phyloP scores from a whole-genome alignment of 768 basidiomycete species.

The Rubroboletus satanas region DNA sequence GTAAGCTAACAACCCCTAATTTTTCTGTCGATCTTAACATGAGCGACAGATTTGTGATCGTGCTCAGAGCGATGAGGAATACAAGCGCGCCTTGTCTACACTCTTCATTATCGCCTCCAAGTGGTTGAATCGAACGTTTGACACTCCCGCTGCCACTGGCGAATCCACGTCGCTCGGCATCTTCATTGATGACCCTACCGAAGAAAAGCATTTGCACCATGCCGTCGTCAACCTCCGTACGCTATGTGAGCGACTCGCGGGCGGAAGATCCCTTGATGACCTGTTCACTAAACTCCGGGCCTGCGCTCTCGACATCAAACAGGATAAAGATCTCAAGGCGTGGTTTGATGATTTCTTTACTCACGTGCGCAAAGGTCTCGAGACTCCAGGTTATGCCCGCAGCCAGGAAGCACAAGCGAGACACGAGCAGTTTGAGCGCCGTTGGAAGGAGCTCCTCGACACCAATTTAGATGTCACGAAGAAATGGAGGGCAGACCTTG shows the following conservation, averaged over 20 bases:
- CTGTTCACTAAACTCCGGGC: conserved; percentile 40
- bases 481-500: conserved; percentile 53
- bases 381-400: conserved; percentile 49
- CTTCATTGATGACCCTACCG: conserved; percentile 59
- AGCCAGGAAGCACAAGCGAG: conserved; percentile 42
- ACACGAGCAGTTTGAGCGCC: conserved; percentile 42
- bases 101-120: conserved; percentile 55
- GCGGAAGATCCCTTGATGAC: conserved; percentile 45
- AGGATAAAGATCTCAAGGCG: conserved; percentile 47
- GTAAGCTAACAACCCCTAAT: conserved; percentile 28
- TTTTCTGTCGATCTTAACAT: neutral
- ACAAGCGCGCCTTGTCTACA: conserved; percentile 53
- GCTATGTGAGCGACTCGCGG: conserved; percentile 53
- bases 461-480: conserved; percentile 38
- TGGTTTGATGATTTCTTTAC: conserved; percentile 57
- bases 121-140: conserved; percentile 51
- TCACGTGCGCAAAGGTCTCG: conserved; percentile 43
- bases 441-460: conserved; percentile 51
- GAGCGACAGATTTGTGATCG: conserved; percentile 55
- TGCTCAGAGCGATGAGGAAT: conserved; percentile 58
- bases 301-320: conserved; percentile 47
- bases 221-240: conserved; percentile 41
- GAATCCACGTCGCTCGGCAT: conserved; percentile 45
- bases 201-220: conserved; percentile 56
- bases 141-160: conserved; percentile 45